These are phyloP conservation scores for Penicillium aurantiogriseum DNA, from an alignment of 2,329 filamentous ascomycete genomes.

Conservation along the genomic window DNA sequence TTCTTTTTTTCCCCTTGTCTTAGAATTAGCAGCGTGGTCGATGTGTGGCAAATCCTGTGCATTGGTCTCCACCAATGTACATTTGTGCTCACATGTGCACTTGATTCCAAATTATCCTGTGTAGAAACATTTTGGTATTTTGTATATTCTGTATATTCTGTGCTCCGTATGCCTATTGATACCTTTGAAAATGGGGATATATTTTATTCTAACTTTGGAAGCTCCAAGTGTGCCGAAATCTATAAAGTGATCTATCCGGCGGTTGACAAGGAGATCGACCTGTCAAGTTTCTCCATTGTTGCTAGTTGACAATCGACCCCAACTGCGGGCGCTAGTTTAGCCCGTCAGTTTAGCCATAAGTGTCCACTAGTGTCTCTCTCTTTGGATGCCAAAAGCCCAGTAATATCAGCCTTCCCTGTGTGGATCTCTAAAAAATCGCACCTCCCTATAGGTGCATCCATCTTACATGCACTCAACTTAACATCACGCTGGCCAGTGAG, in stretches of 20 bases:
- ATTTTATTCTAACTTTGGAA: neutral
- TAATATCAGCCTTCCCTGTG: neutral
- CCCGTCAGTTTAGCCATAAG: neutral
- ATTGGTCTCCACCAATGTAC: constrained; percentile 1
- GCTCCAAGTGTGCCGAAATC: neutral
- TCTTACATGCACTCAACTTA: neutral
- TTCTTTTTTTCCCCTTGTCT: neutral
- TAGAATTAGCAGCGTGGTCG: constrained; percentile 13
- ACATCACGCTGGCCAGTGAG: neutral
- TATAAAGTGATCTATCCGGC: neutral
- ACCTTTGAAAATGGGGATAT: neutral
- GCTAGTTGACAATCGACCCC: neutral
- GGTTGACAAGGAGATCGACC: neutral
- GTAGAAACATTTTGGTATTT: neutral
- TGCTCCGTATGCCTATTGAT: neutral
- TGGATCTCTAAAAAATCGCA: neutral
- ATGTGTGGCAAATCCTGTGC: constrained; percentile 16
- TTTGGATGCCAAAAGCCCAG: neutral
- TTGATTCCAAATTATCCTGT: constrained; percentile 8
- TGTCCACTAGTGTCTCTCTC: neutral
- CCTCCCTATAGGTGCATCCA: neutral
- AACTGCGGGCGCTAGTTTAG: neutral
- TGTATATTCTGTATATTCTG: neutral
- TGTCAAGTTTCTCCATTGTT: neutral
- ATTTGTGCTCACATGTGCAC: neutral